A percentile compares a stretch with the other conserved stretches of the same genome.
Evolutionary conservation across 2,329 filamentous ascomycete genomes (phyloP).

Genomic region (Xylaria sp.): DNA sequence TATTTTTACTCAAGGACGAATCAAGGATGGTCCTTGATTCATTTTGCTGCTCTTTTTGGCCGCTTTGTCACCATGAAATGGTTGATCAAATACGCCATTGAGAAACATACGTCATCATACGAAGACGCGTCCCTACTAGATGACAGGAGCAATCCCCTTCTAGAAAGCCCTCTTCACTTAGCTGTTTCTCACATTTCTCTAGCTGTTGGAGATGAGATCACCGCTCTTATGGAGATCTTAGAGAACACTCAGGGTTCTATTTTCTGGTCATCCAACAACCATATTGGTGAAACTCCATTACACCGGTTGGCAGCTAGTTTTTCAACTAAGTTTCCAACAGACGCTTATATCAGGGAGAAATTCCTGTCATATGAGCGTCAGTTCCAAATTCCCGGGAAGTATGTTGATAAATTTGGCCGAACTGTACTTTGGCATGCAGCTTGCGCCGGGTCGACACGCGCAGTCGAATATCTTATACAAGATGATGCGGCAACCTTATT

Average conservation of each 20-base stretch:
- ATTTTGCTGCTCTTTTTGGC: constrained; percentile 24
- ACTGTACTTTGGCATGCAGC: constrained; percentile 25
- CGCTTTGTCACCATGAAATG: constrained; percentile 24
- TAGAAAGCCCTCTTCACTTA: constrained; percentile 22
- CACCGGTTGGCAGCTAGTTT: constrained; percentile 23
- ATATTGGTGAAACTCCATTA: constrained; percentile 21
- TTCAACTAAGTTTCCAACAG: background rate
- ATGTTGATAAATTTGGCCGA: constrained; percentile 10
- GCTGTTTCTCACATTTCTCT: constrained; percentile 19
- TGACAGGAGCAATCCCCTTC: constrained; percentile 6
- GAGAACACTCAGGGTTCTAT: background rate
- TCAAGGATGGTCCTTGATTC: constrained; percentile 22
- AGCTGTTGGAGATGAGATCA: background rate
- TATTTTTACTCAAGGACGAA: constrained; percentile 7
- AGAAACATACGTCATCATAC: constrained; percentile 3
- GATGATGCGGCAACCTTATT: background rate
- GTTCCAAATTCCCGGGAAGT: background rate
- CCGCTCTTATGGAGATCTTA: constrained; percentile 15
- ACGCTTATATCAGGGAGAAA: background rate
- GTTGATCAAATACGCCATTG: constrained; percentile 22
- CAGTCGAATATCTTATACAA: constrained; percentile 15
- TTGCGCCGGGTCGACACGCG: constrained; percentile 5
- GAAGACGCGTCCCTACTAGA: background rate
- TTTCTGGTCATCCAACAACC: constrained; percentile 11
- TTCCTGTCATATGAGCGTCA: background rate